Base-by-base conservation (phyloP, 371 early-diverging fungal genomes). In the Rhizopus arrhizus region DNA sequence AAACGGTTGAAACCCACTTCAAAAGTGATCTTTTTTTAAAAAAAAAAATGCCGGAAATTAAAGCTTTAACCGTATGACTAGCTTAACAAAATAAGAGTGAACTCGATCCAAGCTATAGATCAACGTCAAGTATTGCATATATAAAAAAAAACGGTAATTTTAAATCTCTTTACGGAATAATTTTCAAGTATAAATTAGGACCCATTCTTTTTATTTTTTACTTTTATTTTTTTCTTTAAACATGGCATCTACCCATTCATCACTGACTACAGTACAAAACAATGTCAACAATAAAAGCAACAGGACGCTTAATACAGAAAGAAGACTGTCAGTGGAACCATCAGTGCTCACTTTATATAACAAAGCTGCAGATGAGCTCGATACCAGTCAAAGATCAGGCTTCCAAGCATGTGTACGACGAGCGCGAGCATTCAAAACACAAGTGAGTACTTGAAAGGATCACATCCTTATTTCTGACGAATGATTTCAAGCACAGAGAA, bases 401-500 rank as follows among this genome's bases (percentile, higher is more conserved):
- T n/a, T n/a, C 6, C 43, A 43, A 43, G n/a, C 9, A n/a, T 15
- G 16, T 15, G 8, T 48, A 28, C 3, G 29, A 15, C 48, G 9
- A 29, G 22, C 48, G 48, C 22, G 28, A 29, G 22, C 8, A 48
- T 48, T 48, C 15, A 48, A 48, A 12, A 28, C 29, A 9, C 5
- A 29, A 48, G 48, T 48, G 28, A 48, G 15, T 29, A 28, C 22
- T 45, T 45, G 13, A 45, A 12, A 15, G 15, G 11, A 16, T 45
- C 16, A 12, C 48, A 10, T 8, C 22, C 7, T 12, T 29, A 28
- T 48, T 48, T 49, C 35, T 32, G 22, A 22, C 2, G 2, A 22
- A 22, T 22, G 22, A 34, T 38, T 12, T 42, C 4, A 31, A 78
- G 74, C 73, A 79, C 67, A 78, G 90, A 61, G 88, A 89, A 68